Percentiles rank a stretch among this genome's conserved stretches.
Conservation (phyloP, 257 asterid genomes). For the Forsythia viridissima region DNA sequence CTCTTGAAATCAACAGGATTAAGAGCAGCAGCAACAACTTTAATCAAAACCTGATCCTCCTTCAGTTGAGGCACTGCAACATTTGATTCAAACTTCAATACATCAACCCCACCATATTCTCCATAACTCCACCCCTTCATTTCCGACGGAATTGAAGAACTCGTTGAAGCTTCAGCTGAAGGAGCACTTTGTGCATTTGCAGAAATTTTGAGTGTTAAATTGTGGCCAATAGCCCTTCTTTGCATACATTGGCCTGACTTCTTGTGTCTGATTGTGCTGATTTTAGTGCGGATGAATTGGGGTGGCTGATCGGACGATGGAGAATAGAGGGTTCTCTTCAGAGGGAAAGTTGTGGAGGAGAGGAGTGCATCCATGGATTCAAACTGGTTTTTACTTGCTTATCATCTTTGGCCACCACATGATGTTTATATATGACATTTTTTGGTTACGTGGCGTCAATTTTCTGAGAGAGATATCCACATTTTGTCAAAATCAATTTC, state of each 20-base stretch:
- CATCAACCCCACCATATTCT: constrained; percentile 79
- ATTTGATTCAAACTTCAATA: constrained; percentile 58
- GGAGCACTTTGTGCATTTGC: constrained; percentile 68
- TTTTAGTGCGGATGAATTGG: constrained; percentile 29
- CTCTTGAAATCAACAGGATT: constrained; percentile 90
- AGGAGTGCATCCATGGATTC: constrained; percentile 61
- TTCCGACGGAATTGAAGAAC: constrained; percentile 51
- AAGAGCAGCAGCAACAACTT: constrained; percentile 86
- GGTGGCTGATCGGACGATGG: constrained; percentile 18
- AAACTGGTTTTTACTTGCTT: constrained; percentile 11
- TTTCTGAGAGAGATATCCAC: neutral
- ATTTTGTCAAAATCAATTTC: neutral
- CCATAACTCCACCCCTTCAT: constrained; percentile 88
- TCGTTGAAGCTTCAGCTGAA: constrained; percentile 42
- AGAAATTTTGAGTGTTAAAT: constrained; percentile 28
- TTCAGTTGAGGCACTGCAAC: constrained; percentile 61
- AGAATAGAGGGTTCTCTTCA: constrained; percentile 35
- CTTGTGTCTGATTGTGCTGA: constrained; percentile 20
- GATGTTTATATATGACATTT: constrained; percentile 10
- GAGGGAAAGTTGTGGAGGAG: constrained; percentile 58
- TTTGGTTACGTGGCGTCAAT: neutral
- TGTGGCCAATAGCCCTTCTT: constrained; percentile 18
- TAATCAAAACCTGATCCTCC: constrained; percentile 80
- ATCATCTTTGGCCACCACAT: constrained; percentile 7
- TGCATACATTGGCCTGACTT: constrained; percentile 18